Base-by-base conservation (phyloP, 352 stramenopile genomes). In the Peronospora destructor region DNA sequence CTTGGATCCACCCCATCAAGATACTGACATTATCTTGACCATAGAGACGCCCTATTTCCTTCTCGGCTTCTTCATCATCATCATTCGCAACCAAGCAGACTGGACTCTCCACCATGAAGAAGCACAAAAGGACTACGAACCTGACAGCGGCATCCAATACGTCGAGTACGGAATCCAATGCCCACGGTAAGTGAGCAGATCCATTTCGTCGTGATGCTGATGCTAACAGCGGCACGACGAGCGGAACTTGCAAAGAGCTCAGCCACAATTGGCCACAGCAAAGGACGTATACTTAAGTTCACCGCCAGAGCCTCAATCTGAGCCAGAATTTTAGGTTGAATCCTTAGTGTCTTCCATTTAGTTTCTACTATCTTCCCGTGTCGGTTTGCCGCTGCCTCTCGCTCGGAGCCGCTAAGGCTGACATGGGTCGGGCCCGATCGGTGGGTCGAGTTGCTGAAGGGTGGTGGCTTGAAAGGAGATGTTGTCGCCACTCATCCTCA, bases 241-340 rank as follows among this genome's bases (percentile, higher is more conserved):
- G 83, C 58, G 3, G 64, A 63, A 17, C 85, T 59, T 0, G 76
- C 71, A 49, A 87, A 87, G n/a, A 87, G 51, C 12, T 76, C 72
- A 1, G 69, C 56, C 1, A 57, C 63, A 4, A 87, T 68, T 1
- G 75, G 64, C 52, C 68, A 87, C 32, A 66, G 65, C 7, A 87
- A 56, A 1, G 76, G 61, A 0, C 73, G n/a, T n/a, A n/a, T n/a
- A n/a, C n/a, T n/a, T n/a, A n/a, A n/a, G n/a, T n/a, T n/a, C n/a
- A n/a, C n/a, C n/a, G n/a, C n/a, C n/a, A n/a, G n/a, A n/a, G n/a
- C n/a, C n/a, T n/a, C n/a, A n/a, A n/a, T n/a, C n/a, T n/a, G n/a
- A n/a, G n/a, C n/a, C n/a, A n/a, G n/a, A n/a, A n/a, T n/a, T n/a
- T n/a, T n/a, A n/a, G n/a, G n/a, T n/a, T n/a, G n/a, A n/a, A n/a